Evolutionary conservation across 192 early-diverging fungal species (phyloP), one percentile per base, ranked within the genome.

Genomic region (Coemansia interrupta): DNA sequence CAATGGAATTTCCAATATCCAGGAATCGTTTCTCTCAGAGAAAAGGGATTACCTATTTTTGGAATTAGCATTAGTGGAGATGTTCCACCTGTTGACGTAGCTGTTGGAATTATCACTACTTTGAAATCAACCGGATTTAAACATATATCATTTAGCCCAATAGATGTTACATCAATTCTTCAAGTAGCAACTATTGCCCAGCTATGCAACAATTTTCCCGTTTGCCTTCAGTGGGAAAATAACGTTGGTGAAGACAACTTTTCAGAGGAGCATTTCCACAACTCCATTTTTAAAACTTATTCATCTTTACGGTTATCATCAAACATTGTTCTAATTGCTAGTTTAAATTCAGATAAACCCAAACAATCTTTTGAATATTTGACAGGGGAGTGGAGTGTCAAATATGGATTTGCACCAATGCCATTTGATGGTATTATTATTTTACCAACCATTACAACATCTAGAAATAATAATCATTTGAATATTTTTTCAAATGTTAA

Each of bases 51-150:
- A 24, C 94, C 95, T 10, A 90, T 97, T 83, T 85, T 89, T 48
- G 95, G 95, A 50, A 74, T 96, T 60, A 91, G 89, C 63, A 84
- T 94, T 54, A 93, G 92, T 56, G 95, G 94, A 28, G 95, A 93
- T 68, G 91, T 96, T 18, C 95, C 95, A 1, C 87, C 87, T 6
- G 56, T 89, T 28, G 92, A 92, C 36, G 85, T 88, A 18, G 93
- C 93, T 14, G 82, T 87, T 58, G 90, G 90, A 15, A 83, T 96
- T 38, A 84, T 96, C 43, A 63, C 56, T 6, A 84, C 87, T 49
- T 77, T 97, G 57, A 89, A 87, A 5, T 78, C 70, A 2, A 84
- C 87, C 24, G 92, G 89, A 10, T 82, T 97, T 52, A 83, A 83
- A 26, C 92, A 95, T 58, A 28, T 79, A 0, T 81, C 91, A 0